Percentiles rank a stretch among this genome's conserved stretches.
Conservation (phyloP, 2,329 filamentous ascomycete species). For the Exophiala calicioides region DNA sequence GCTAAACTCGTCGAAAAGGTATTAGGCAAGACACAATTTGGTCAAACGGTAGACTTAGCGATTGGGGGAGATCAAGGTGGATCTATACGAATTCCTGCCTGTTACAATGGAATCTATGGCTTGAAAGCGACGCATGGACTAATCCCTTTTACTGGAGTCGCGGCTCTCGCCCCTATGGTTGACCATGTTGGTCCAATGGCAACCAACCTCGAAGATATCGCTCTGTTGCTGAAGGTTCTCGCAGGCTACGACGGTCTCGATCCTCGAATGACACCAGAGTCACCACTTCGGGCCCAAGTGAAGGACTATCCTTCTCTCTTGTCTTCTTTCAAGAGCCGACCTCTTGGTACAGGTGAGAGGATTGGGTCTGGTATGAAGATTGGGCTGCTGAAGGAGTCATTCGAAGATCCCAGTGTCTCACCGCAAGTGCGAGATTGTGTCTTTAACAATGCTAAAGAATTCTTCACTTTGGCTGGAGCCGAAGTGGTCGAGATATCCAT, state of each 20-base stretch:
- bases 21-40: conserved; percentile 2
- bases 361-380: conserved; percentile 33
- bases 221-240: conserved; percentile 45
- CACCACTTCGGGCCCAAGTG: conserved; percentile 36
- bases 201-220: conserved; percentile 41
- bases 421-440: conserved; percentile 42
- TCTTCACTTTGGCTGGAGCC: conserved; percentile 44
- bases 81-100: conserved; percentile 49
- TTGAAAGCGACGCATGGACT: conserved; percentile 53
- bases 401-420: conserved; percentile 43
- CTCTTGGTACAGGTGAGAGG: no score
- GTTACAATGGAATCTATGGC: conserved; percentile 43
- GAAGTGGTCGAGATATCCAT: conserved; percentile 47
- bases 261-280: conserved; percentile 38
- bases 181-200: conserved; percentile 52
- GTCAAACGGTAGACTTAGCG: conserved; percentile 47
- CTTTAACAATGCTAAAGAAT: conserved; percentile 37
- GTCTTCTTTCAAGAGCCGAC: conserved; percentile 1
- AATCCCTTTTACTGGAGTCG: conserved; percentile 52
- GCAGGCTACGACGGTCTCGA: conserved; percentile 50
- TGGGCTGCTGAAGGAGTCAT: conserved; percentile 51
- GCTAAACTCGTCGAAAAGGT: conserved; percentile 12
- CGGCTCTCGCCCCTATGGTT: conserved; percentile 49
- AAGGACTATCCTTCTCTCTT: conserved; percentile 35
- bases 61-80: conserved; percentile 55